Base-by-base conservation (phyloP, 1,139 yeast genomes). In the Debaryomyces fabryi region DNA sequence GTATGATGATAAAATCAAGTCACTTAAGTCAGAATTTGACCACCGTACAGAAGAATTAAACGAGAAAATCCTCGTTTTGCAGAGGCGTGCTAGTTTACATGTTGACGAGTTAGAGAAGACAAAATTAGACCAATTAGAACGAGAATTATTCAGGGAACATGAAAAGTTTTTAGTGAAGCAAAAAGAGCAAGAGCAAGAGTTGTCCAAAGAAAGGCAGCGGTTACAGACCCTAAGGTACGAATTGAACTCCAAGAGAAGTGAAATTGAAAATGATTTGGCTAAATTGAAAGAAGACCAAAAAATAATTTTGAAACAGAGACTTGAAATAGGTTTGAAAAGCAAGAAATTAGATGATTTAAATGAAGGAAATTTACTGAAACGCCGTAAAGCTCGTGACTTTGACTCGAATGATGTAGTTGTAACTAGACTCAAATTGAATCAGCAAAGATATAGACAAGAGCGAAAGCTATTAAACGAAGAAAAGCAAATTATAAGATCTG, bases 91-190 rank as follows among this genome's bases (percentile, higher is more conserved):
- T 15, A 39, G 24, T n/a, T 29, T 18, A 25, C 18, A 23, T 15
- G 33, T 32, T 15, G 18, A 23, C 9, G 21, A 39, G n/a, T 21
- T 41, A n/a, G 52, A 50, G 27, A 35, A 49, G 21, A 29, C 44
- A 10, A 47, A 38, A 24, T 13, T 44, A 6, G 38, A 30, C 15
- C 49, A 53, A 27, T 29, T 54, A 9, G 50, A 48, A 27, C 36
- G 46, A 7, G 32, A 42, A 6, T 35, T 49, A 15, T 39, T 43
- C 16, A 38, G 43, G 13, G 47, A 49, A 18, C 52, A 52, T 32
- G 51, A 52, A 20, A 45, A 29, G 13, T 45, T 46, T 24, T 42
- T 47, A 37, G 21, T 46, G 8, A 35, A 39, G 20, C 49, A 49
- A 29, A 47, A 49, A 25, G 43, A 44, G 23, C 39, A 39, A 34